Percentiles rank a stretch among this genome's conserved stretches.
phyloP scores from a whole-genome alignment of 2,329 filamentous ascomycete genomes.

The Blastomyces parvus region DNA sequence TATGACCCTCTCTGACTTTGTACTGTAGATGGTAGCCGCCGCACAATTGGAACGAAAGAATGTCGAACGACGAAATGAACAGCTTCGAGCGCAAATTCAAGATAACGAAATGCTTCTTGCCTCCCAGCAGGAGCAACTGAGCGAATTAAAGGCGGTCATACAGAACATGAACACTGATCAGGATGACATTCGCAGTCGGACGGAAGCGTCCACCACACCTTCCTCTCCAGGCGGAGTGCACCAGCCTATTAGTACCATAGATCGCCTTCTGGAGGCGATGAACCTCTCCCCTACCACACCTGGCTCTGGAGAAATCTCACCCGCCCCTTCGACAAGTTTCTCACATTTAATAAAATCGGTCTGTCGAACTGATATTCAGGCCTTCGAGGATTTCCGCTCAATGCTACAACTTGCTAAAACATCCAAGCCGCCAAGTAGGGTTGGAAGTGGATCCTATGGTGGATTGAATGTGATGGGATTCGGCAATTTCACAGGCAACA shows the following conservation, averaged over 20 bases:
- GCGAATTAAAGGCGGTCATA: conserved; percentile 85
- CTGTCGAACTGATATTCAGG: conserved; percentile 67
- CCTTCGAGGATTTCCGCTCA: conserved; percentile 76
- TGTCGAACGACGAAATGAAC: conserved; percentile 75
- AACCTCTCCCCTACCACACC: conserved; percentile 43
- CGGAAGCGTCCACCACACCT: conserved; percentile 59
- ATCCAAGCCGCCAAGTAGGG: conserved; percentile 54
- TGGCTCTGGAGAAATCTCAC: conserved; percentile 44
- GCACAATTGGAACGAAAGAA: conserved; percentile 78
- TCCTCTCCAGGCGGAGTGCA: conserved; percentile 63
- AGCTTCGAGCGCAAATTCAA: conserved; percentile 71
- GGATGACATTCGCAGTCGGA: conserved; percentile 60
- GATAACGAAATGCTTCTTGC: conserved; percentile 78
- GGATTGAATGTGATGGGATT: conserved; percentile 52
- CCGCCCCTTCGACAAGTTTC: conserved; percentile 61
- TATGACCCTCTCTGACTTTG: conserved; percentile 10
- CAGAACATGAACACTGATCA: conserved; percentile 63
- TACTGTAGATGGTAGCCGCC: conserved; percentile 68
- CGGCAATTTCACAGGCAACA: conserved; percentile 36
- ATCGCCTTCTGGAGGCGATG: conserved; percentile 52
- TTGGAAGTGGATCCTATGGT: conserved; percentile 61
- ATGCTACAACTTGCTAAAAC: conserved; percentile 61
- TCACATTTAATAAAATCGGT: conserved; percentile 74
- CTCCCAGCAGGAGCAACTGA: conserved; percentile 86
- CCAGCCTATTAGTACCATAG: conserved; percentile 44